phyloP scores from a whole-genome alignment of 179 eudicot genomes.

The Patellifolia procumbens region DNA sequence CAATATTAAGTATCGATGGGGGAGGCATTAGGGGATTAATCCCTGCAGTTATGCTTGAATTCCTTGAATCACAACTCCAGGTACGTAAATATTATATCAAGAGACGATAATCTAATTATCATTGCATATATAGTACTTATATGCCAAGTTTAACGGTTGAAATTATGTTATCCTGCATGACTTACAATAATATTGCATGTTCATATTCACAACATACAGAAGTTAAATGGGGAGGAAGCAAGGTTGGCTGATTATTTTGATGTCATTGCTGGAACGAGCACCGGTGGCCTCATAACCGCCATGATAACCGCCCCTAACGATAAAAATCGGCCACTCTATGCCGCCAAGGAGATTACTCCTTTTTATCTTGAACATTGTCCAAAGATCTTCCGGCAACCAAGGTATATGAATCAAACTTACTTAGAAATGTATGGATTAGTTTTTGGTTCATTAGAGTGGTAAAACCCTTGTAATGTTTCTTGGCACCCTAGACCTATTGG shows the following conservation, averaged over 20 bases:
- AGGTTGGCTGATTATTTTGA: slow-evolving; percentile 53
- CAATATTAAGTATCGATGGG: slow-evolving; percentile 49
- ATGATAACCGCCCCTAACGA: slow-evolving; percentile 49
- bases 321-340: slow-evolving; percentile 37
- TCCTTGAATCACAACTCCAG: slow-evolving; percentile 49
- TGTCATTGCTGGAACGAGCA: slow-evolving; percentile 55
- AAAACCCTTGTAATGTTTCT: no score
- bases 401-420: slow-evolving; percentile 23
- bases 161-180: neutral
- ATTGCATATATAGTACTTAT: neutral
- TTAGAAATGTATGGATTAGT: no score
- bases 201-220: slow-evolving; percentile 19
- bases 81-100: slow-evolving; percentile 16
- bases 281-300: slow-evolving; percentile 48
- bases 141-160: neutral
- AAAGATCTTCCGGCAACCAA: slow-evolving; percentile 47
- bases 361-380: slow-evolving; percentile 51
- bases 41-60: slow-evolving; percentile 40
- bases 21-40: slow-evolving; percentile 51
- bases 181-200: neutral
- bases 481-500: no score
- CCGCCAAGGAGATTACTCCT: slow-evolving; percentile 48
- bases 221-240: slow-evolving; percentile 46
- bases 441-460: no score
- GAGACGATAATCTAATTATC: neutral